Evolutionary conservation across 1,139 yeast genomes (phyloP).

Genomic region (Saccharomycopsis hybrid): DNA sequence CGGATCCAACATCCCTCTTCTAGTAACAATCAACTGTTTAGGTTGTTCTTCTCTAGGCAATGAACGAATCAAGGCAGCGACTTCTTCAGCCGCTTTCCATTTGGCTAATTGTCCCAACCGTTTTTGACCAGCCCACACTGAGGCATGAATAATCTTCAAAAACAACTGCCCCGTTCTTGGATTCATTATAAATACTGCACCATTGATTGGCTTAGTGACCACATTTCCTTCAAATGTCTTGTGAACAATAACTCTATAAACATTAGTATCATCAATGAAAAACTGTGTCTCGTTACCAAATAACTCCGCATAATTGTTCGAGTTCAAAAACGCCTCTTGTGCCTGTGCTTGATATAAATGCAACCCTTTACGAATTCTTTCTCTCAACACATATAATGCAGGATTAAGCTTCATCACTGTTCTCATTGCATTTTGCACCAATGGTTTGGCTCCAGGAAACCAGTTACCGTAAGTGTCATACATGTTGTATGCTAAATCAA

Average conservation of each 20-base stretch:
- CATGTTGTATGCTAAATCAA: slow-evolving; percentile 93
- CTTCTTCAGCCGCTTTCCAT: slow-evolving; percentile 99
- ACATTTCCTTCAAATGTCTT: slow-evolving; percentile 90
- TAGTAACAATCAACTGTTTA: slow-evolving; percentile 79
- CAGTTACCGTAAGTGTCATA: slow-evolving; percentile 96
- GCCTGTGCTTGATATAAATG: slow-evolving; percentile 93
- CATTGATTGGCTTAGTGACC: slow-evolving; percentile 89
- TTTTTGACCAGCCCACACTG: slow-evolving; percentile 97
- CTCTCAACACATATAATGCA: slow-evolving; percentile 84
- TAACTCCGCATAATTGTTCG: slow-evolving; percentile 84
- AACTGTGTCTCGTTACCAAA: slow-evolving; percentile 79
- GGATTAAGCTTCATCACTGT: slow-evolving; percentile 96
- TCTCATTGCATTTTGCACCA: slow-evolving; percentile 86
- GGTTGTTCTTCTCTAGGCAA: slow-evolving; percentile 94
- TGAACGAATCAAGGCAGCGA: slow-evolving; percentile 83
- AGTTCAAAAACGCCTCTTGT: slow-evolving; percentile 84
- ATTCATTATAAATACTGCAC: slow-evolving; percentile 83
- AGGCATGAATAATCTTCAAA: slow-evolving; percentile 83
- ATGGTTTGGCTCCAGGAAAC: slow-evolving; percentile 90
- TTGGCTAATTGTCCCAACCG: slow-evolving; percentile 90
- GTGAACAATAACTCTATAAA: slow-evolving; percentile 89
- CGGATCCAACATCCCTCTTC: slow-evolving; percentile 92
- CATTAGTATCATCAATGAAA: slow-evolving; percentile 89
- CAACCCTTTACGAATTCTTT: slow-evolving; percentile 87
- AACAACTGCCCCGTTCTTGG: slow-evolving; percentile 88